Base-by-base conservation (phyloP, 352 stramenopile genomes). In the Phytophthora tubulina region DNA sequence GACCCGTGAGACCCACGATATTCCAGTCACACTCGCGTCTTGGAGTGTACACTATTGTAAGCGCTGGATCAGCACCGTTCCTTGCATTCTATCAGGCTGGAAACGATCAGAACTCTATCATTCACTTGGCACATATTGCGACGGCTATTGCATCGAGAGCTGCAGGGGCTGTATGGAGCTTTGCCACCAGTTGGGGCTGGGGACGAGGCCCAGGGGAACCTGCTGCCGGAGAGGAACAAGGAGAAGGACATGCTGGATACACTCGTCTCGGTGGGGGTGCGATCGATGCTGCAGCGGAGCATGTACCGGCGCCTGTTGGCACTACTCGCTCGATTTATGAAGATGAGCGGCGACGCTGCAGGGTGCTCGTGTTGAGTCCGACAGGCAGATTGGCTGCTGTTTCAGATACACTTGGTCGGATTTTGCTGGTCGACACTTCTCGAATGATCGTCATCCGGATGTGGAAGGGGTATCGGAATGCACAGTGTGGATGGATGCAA, bases 381-480 rank as follows among this genome's bases (percentile, higher is more conserved):
- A 90, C 80, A 10, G 87, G 89, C 15, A 80, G 80, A 7, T 66
- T 96, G 4, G 89, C 84, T 6, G 86, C 87, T 35, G 79, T 96
- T 17, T 82, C 86, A 9, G 89, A 96, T 57, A 91, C 87, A 5
- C 69, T 96, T 35, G 89, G 89, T 4, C 80, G 89, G 9, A 85
- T 96, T 68, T 41, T 94, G 48, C 67, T 96, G 35, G 73, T 96
- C 2, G 89, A 96, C 59, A 96, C 86, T 3, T 85, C 76, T 36
- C 81, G 86, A 35, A 95, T 96, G 89, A 75, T 90, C 31, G 67
- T 95, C 14, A 90, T 95, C 69, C 84, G 89, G 21, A 93, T 96
- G 80, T 96, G 89, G 89, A 96, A 96, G 77, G 89, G 89, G 8
- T 96, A 96, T 68, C 86, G 89, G 5, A 92, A 93, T 65, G 89